Evolutionary conservation across 371 early-diverging fungal species (phyloP), one percentile per base, ranked within the genome.

Genomic region (Apophysomyces variabilis): DNA sequence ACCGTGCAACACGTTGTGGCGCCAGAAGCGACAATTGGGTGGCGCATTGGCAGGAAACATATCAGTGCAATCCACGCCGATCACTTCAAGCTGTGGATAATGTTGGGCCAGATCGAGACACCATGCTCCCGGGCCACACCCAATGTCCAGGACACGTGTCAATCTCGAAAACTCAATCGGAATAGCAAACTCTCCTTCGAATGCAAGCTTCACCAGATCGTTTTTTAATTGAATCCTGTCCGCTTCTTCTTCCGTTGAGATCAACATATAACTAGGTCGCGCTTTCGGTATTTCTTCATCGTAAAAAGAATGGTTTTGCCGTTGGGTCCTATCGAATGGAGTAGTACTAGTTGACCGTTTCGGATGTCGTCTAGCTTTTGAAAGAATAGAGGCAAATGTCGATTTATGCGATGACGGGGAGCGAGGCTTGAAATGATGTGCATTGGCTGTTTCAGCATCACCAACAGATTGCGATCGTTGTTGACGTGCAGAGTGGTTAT

Each of bases 41-140:
- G 77, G 77, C 47, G 70, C 46, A 61, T 67, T 72, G 37, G 43
- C 57, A 7, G 77, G 77, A 61, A 77, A 77, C 65, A 73, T 77
- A 45, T 73, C 70, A 21, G 62, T 66, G 39, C 66, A 65, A 43
- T 77, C 77, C 1, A 77, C 69, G 7, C 77, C 77, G 66, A 71
- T 64, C n/a, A 77, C 72, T 44, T 73, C 62, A 38, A 73, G 66
- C 7, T 60, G 38, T 7, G 77, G 74, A 35, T 72, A 72, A 56
- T 67, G 64, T 26, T 60, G 60, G 38, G 77, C 67, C 7, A 77
- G 54, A 57, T 77, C 77, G 58, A 77, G 71, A 45, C 74, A 74
- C 77, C 77, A 77, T 16, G 72, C 66, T 11, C 77, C 77, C 26
- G 74, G 69, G 5, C 77, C 77, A 66, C 77, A 77, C 13, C 77